Base-by-base conservation (phyloP, 768 basidiomycete species). In the Filobasidium floriforme region DNA sequence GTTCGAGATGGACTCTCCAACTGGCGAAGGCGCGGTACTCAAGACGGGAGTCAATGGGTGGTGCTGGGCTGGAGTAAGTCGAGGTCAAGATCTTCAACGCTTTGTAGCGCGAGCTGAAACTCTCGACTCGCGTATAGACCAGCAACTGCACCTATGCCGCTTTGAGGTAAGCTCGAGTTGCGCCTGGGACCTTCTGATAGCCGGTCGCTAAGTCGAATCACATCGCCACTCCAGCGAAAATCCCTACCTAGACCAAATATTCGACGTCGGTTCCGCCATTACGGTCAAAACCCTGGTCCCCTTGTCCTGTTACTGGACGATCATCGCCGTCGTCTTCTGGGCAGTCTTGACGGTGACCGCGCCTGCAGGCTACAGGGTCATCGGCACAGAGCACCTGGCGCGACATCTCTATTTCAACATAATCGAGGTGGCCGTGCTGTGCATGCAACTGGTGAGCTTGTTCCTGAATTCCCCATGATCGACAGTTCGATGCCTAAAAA, bases 81-180 rank as follows among this genome's bases (percentile, higher is more conserved):
- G 10, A 18, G 32, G 32, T 37, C 40, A 41, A 15, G n/a, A 14
- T 9, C 22, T 51, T 43, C n/a, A n/a, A n/a, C n/a, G n/a, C n/a
- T 15, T 19, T 65, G 63, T 19, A 19, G 28, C 10, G 7, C 7
- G 7, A 26, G 14, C 28, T 37, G 61, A 62, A 29, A 49, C 14
- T 29, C 43, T 5, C 10, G 19, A 40, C 43, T 46, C 46, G 37
- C 19, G 7, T 54, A 41, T 22, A 73, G 32, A 78, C 74, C 10
- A 63, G 71, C 2, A 77, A 78, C 62, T 77, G 76, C 55, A 76
- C 76, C 22, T 78, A 76, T 67, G 72, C 74, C n/a, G 70, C 72
- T 41, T 59, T 76, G 26, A 75, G 72, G 73, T 76, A 59, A 67
- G 72, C 70, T 19, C 4, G 24, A 41, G 51, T 29, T 57, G 15